Evolutionary conservation across 2,329 filamentous ascomycete genomes (phyloP), one percentile per base, ranked within the genome.

Genomic region (Aspergillus puulaauensis): DNA sequence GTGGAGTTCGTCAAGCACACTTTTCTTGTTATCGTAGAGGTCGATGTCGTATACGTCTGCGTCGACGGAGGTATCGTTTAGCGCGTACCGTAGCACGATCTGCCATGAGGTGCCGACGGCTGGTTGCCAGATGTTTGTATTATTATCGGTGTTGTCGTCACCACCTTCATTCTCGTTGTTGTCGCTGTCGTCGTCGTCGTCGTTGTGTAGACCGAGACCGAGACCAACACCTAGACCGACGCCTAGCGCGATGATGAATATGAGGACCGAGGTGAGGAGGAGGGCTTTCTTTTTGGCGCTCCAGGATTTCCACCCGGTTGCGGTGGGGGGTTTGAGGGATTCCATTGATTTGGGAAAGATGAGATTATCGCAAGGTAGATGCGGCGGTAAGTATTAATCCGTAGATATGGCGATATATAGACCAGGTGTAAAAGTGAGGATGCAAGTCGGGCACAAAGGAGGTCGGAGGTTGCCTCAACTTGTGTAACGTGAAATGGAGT

Each of bases 31-130:
- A 56, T 81, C 76, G 70, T 87, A 85, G 12, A 86, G 76, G 59
- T 85, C 79, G 57, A 89, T 86, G 69, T 88, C 86, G 70, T 82
- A 88, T 45, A 88, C 75, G 4, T 77, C 74, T 0, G 85, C 82
- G 60, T 87, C 75, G 8, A 80, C 56, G 0, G 75, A 74, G 65
- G 79, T 71, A 64, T 82, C 69, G 69, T 70, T 74, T 58, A 74
- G 35, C 35, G 69, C 35, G 67, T 75, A 63, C 49, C 70, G 63
- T 19, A 89, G 80, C 45, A 86, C 76, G 53, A 89, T 89, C 66
- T 89, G 86, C 85, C 85, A 89, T 3, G 79, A 79, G 4, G 76
- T 73, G 24, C 79, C 80, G 23, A 81, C 79, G 2, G 69, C 66
- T 2, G 86, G 86, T 56, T 79, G 74, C 85, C 85, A 88, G 35